Evolutionary conservation across 441 rosid species (phyloP).

Genomic region (Arabidopsis lyrata): DNA sequence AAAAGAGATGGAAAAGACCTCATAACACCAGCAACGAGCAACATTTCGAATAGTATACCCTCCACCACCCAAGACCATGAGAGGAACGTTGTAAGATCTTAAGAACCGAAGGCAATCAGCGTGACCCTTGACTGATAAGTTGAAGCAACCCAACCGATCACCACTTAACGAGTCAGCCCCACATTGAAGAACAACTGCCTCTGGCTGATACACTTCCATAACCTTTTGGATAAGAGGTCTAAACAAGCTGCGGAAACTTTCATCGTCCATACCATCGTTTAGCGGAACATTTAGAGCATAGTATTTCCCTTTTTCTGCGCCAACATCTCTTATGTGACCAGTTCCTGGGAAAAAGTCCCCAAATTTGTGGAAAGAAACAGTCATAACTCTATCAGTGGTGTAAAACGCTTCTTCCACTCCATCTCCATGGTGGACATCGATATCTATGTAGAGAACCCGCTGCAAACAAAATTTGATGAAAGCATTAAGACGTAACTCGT

Average conservation of each 20-base stretch:
- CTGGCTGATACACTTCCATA: constrained; percentile 95
- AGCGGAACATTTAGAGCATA: constrained; percentile 92
- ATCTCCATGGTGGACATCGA: constrained; percentile 98
- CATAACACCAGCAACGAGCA: constrained; percentile 99
- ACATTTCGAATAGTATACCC: constrained; percentile 97
- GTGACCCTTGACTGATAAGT: constrained; percentile 96
- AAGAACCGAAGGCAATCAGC: constrained; percentile 94
- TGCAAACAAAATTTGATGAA: constrained; percentile 49
- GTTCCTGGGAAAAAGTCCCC: constrained; percentile 99
- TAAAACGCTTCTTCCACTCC: constrained; percentile 99
- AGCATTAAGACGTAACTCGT: constrained; percentile 7
- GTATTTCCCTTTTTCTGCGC: constrained; percentile 70
- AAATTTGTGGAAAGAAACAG: constrained; percentile 94
- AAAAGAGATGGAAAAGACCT: constrained; percentile 57
- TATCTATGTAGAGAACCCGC: constrained; percentile 94
- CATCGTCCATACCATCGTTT: constrained; percentile 92
- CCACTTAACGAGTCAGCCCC: constrained; percentile 98
- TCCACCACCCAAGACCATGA: constrained; percentile 98
- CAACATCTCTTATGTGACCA: constrained; percentile 84
- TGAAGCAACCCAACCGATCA: constrained; percentile 95
- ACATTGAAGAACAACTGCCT: constrained; percentile 97
- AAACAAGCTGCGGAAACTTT: constrained; percentile 77
- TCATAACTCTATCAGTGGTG: constrained; percentile 96
- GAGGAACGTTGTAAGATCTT: constrained; percentile 88
- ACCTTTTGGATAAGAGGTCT: constrained; percentile 86